Percentiles rank a stretch among this genome's conserved stretches.
Conservation (phyloP, 495 filamentous ascomycete species). For the Podospora pseudoanserina region DNA sequence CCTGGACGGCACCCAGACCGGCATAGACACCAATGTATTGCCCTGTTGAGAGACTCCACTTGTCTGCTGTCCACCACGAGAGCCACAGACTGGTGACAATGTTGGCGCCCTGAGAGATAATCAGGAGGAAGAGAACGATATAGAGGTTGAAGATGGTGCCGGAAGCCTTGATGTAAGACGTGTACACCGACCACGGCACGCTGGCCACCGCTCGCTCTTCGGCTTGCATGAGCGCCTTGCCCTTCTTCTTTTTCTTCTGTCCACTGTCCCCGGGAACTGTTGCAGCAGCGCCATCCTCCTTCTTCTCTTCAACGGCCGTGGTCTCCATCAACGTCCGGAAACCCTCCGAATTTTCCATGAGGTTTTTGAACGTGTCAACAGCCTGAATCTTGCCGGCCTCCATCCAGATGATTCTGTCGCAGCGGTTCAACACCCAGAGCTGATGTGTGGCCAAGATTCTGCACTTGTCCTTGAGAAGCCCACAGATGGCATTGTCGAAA, state of each 20-base stretch:
- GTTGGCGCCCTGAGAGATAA: conserved; percentile 73
- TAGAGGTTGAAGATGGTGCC: conserved; percentile 70
- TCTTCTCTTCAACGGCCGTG: conserved; percentile 69
- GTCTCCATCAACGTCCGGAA: conserved; percentile 82
- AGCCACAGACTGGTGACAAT: conserved; percentile 89
- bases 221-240: conserved; percentile 74
- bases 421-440: conserved; percentile 84
- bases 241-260: conserved; percentile 62
- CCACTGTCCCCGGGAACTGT: conserved; percentile 45
- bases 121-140: conserved; percentile 60
- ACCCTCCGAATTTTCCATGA: conserved; percentile 68
- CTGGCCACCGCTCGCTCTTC: conserved; percentile 82
- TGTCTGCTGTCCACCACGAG: conserved; percentile 82
- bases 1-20: conserved; percentile 66
- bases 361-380: conserved; percentile 80
- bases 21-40: conserved; percentile 86
- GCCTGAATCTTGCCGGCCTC: conserved; percentile 77
- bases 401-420: conserved; percentile 89
- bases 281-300: conserved; percentile 42
- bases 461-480: conserved; percentile 82
- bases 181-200: conserved; percentile 80
- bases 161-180: conserved; percentile 73
- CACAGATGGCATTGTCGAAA: conserved; percentile 92
- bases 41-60: conserved; percentile 61
- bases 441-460: conserved; percentile 92